These are phyloP conservation scores for Xylaria multiplex DNA, from an alignment of 2,329 filamentous ascomycete species.

Conservation along the genomic window DNA sequence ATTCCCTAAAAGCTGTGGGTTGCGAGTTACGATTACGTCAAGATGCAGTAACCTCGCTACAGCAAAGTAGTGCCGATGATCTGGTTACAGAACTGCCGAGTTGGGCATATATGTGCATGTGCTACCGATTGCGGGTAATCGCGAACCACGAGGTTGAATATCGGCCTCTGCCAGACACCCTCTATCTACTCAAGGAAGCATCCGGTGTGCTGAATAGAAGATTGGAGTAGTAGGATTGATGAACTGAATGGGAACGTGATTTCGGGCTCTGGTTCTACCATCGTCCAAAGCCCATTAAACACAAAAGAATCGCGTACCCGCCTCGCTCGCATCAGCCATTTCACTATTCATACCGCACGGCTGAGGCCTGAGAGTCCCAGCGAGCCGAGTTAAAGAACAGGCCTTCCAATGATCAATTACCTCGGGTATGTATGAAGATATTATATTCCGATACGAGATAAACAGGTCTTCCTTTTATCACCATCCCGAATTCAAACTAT, in stretches of 20 bases:
- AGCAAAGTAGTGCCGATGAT: neutral
- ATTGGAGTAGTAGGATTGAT: neutral
- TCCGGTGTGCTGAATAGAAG: conserved; percentile 1
- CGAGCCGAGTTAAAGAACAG: neutral
- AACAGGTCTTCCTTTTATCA: neutral
- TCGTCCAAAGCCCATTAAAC: conserved; percentile 7
- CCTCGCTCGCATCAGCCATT: neutral
- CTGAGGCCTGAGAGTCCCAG: neutral
- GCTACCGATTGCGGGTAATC: neutral
- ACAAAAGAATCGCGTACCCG: conserved; percentile 10
- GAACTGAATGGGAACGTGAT: conserved; percentile 4
- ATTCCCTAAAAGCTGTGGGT: neutral
- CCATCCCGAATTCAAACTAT: neutral
- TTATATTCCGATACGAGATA: neutral
- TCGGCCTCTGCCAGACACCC: neutral
- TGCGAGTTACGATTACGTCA: conserved; percentile 25
- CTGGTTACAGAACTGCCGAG: conserved; percentile 12
- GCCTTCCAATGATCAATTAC: neutral
- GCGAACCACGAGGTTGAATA: conserved; percentile 10
- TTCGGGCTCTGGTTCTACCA: neutral
- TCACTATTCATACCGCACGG: conserved; percentile 5
- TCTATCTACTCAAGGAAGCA: neutral
- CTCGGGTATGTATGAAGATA: neutral
- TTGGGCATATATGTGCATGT: conserved; percentile 30
- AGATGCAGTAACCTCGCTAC: neutral